phyloP scores from a whole-genome alignment of 768 basidiomycete genomes.

The Suillus placidus region DNA sequence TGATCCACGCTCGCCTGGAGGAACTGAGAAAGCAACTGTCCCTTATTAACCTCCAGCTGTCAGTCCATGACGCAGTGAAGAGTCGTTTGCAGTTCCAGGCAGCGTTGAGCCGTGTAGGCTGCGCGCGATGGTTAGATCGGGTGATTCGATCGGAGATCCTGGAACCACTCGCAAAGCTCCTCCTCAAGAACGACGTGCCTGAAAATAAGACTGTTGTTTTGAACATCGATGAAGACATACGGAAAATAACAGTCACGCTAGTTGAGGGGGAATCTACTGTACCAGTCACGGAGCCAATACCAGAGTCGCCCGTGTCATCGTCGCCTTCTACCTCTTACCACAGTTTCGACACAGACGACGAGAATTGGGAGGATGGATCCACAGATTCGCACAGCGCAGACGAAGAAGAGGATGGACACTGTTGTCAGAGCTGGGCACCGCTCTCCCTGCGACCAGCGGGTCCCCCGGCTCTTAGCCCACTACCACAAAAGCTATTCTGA shows the following conservation, averaged over 20 bases:
- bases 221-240: neutral
- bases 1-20: slow-evolving; percentile 8
- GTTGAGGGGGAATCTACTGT: neutral
- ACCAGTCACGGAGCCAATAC: neutral
- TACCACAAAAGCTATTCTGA: slow-evolving; percentile 7
- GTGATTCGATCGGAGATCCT: slow-evolving; percentile 10
- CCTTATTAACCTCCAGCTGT: slow-evolving; percentile 5
- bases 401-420: slow-evolving; percentile 6
- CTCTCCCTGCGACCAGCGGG: neutral
- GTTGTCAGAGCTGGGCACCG: neutral
- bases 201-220: slow-evolving; percentile 5
- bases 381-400: slow-evolving; percentile 10
- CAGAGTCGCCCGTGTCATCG: neutral
- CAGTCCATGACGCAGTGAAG: neutral
- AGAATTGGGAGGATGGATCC: neutral
- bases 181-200: slow-evolving; percentile 8
- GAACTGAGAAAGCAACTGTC: slow-evolving; percentile 11
- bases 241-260: slow-evolving; percentile 8
- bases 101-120: neutral
- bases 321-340: slow-evolving; percentile 5
- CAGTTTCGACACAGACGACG: slow-evolving; percentile 7
- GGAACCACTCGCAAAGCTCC: slow-evolving; percentile 9
- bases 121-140: slow-evolving; percentile 10
- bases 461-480: slow-evolving; percentile 3
- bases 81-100: neutral